Evolutionary conservation across 495 filamentous ascomycete genomes (phyloP), one percentile per base, ranked within the genome.

Genomic region (Annulohypoxylon moriforme): DNA sequence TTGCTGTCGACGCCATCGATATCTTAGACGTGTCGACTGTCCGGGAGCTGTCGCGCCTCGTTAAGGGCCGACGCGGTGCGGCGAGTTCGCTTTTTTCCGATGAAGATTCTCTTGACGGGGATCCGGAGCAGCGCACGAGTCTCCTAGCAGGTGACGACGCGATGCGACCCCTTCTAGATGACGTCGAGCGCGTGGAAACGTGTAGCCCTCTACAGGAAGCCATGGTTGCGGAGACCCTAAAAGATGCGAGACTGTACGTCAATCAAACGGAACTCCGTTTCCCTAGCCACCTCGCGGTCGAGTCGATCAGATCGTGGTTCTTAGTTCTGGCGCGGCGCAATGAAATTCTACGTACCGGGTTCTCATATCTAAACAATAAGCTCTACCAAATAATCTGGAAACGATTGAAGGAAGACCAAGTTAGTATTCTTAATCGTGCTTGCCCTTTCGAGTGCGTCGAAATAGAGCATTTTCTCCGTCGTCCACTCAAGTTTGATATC

Each of bases 221-320:
- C n/a, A 94, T 96, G 92, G 80, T 96, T 4, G 79, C 86, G 2
- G 92, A 94, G 72, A 93, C 91, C 1, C 74, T 78, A 5, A 81
- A 82, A 33, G 75, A 88, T 38, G 38, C 76, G 0, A 80, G 78
- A 29, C 82, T 89, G 8, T 95, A 96, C 76, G 90, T 89, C 76
- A 96, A 96, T 72, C 91, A 88, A 87, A 80, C 93, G 14, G 85
- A 91, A 67, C 72, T 94, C 8, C 78, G 83, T 4, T 76, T 92
- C 36, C 74, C 82, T 6, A 64, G 65, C 6, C 64, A 76, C 10
- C 67, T 77, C 66, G 50, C 59, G 7, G 34, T 69, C 0, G 27
- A 74, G 1, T 60, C 72, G 13, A 73, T 92, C 14, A 78, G 81
- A 18, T 67, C 74, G 3, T 84, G 84, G 22, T 79, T 94, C 38